Evolutionary conservation across 495 filamentous ascomycete species (phyloP).

Genomic region (Penicillium desertorum): DNA sequence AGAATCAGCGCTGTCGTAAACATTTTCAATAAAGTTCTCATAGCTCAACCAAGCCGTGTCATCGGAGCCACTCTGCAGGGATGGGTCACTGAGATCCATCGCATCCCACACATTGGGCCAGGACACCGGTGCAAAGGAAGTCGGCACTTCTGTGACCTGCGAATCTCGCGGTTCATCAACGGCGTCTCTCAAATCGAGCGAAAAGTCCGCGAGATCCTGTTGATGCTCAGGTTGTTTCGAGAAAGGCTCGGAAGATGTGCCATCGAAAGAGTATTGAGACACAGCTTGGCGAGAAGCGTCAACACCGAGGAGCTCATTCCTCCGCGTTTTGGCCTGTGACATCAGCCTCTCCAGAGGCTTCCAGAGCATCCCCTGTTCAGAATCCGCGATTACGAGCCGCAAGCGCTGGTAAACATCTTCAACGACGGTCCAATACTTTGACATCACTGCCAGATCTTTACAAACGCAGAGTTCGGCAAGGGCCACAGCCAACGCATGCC

Average conservation of each 20-base stretch:
- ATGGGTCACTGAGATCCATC: slow-evolving; percentile 24
- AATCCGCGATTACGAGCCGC: slow-evolving; percentile 51
- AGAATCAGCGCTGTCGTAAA: slow-evolving; percentile 30
- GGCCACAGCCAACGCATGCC: slow-evolving; percentile 48
- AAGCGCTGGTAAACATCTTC: slow-evolving; percentile 56
- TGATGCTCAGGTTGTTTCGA: neutral
- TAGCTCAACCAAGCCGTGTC: slow-evolving; percentile 36
- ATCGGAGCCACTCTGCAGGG: slow-evolving; percentile 7
- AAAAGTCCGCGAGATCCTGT: neutral
- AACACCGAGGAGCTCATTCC: slow-evolving; percentile 21
- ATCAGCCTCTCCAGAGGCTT: slow-evolving; percentile 68
- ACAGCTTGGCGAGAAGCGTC: slow-evolving; percentile 4
- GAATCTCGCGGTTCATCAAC: neutral
- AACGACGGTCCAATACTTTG: slow-evolving; percentile 71
- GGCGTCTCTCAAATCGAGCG: neutral
- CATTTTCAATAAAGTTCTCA: slow-evolving; percentile 36
- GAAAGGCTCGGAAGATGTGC: neutral
- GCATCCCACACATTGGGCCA: slow-evolving; percentile 38
- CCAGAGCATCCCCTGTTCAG: slow-evolving; percentile 64
- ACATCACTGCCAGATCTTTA: slow-evolving; percentile 57
- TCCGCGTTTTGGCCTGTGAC: slow-evolving; percentile 34
- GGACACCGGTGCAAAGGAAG: slow-evolving; percentile 15
- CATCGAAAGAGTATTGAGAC: neutral
- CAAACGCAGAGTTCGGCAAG: slow-evolving; percentile 73
- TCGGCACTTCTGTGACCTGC: neutral